These are phyloP conservation scores for Saccharomycopsis capsularis DNA, from an alignment of 805 yeast genomes.

Conservation along the genomic window DNA sequence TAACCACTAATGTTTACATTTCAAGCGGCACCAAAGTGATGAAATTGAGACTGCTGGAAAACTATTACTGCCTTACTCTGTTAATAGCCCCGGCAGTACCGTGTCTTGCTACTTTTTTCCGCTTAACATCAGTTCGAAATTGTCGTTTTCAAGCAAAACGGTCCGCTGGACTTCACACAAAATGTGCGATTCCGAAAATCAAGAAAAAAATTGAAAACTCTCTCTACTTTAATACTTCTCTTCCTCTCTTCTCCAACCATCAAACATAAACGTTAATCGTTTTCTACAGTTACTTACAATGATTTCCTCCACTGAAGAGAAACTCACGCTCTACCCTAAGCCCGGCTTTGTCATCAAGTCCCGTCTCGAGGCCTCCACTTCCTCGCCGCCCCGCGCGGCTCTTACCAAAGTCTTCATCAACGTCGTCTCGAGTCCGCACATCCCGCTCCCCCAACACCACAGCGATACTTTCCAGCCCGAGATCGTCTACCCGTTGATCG, in stretches of 20 bases:
- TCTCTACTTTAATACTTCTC: not conserved
- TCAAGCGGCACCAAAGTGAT: not conserved
- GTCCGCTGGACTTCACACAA: no score
- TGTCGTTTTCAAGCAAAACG: no score
- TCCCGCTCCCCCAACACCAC: slow-evolving; percentile 52
- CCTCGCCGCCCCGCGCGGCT: slow-evolving; percentile 25
- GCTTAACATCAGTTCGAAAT: no score
- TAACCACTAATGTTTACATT: not conserved
- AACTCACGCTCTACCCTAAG: slow-evolving; percentile 36
- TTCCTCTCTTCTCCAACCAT: not conserved
- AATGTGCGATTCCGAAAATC: no score
- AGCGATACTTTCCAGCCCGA: slow-evolving; percentile 42
- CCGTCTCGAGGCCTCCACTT: slow-evolving; percentile 34
- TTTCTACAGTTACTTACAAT: not conserved
- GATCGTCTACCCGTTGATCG: slow-evolving; percentile 53
- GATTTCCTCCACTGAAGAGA: not conserved
- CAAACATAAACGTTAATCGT: not conserved
- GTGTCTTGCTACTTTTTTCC: no score
- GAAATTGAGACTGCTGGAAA: no score
- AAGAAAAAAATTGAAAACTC: no score
- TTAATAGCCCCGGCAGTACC: no score
- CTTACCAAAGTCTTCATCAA: slow-evolving; percentile 71
- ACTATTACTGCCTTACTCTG: no score
- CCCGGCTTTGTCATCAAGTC: slow-evolving; percentile 76
- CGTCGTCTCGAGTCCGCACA: slow-evolving; percentile 56